Conservation (phyloP, 192 early-diverging fungal genomes). For the Umbelopsis isabellina region DNA sequence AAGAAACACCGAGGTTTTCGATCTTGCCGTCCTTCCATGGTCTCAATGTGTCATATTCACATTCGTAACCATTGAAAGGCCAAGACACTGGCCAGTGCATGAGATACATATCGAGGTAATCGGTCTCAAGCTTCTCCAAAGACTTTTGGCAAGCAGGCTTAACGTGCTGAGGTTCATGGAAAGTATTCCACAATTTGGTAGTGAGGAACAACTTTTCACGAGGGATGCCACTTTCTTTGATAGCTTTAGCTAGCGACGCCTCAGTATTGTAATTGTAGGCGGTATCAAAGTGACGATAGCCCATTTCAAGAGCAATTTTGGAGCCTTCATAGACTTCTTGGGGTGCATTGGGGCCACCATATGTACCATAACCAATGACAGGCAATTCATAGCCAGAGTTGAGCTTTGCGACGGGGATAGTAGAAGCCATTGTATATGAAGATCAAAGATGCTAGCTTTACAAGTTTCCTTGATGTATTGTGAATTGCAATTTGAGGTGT, state of each 20-base stretch:
- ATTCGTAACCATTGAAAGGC: conserved; percentile 40
- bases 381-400: conserved; percentile 39
- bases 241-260: conserved; percentile 56
- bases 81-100: conserved; percentile 77
- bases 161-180: conserved; percentile 53
- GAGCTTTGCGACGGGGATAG: conserved; percentile 25
- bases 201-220: conserved; percentile 78
- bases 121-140: conserved; percentile 54
- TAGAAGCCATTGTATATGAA: not conserved
- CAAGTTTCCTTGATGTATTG: too few species aligned
- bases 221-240: conserved; percentile 57
- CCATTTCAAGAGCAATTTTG: conserved; percentile 32
- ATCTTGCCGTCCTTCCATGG: conserved; percentile 34
- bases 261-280: conserved; percentile 33
- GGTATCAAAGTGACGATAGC: conserved; percentile 37
- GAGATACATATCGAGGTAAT: conserved; percentile 73
- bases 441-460: not conserved
- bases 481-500: too few species aligned
- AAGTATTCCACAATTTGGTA: conserved; percentile 68
- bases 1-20: conserved; percentile 59
- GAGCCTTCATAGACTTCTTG: conserved; percentile 28
- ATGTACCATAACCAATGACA: conserved; percentile 36
- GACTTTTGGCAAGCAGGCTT: conserved; percentile 54
- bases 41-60: conserved; percentile 25
- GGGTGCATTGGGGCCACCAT: conserved; percentile 18